Evolutionary conservation across 352 stramenopile genomes (phyloP).

Genomic region (Globisporangium mamillatum): DNA sequence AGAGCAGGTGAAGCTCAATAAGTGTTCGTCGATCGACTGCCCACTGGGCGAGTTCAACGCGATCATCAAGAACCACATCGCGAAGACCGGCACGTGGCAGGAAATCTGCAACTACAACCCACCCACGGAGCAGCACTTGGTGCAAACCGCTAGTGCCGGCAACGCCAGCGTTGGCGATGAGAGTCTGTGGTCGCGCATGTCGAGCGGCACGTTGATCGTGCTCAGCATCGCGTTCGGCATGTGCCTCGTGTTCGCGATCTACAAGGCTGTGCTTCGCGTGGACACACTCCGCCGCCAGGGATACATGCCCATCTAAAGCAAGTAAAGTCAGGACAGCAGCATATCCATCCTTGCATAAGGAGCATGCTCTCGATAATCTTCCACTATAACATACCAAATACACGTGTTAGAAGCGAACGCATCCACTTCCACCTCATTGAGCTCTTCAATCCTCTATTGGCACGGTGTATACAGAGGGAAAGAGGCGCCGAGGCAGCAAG

Average conservation of each 20-base stretch:
- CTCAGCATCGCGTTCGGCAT: slow-evolving; percentile 43
- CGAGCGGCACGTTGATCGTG: slow-evolving; percentile 37
- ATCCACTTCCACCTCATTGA: background rate
- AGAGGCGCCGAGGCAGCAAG: too few species aligned
- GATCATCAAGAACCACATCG: slow-evolving; percentile 71
- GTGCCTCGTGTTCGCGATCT: slow-evolving; percentile 45
- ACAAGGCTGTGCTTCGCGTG: slow-evolving; percentile 51
- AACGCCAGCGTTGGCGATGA: background rate
- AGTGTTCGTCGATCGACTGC: slow-evolving; percentile 73
- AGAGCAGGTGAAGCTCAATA: slow-evolving; percentile 68
- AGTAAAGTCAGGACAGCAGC: background rate
- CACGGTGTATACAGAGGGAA: background rate
- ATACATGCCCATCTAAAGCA: slow-evolving; percentile 41
- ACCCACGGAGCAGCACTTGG: slow-evolving; percentile 21
- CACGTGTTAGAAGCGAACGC: slow-evolving; percentile 5
- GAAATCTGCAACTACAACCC: slow-evolving; percentile 76
- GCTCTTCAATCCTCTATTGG: background rate
- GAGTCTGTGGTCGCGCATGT: slow-evolving; percentile 19
- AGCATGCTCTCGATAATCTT: background rate
- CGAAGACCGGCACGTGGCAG: slow-evolving; percentile 72
- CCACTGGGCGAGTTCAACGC: slow-evolving; percentile 69
- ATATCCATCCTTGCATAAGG: background rate
- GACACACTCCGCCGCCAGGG: slow-evolving; percentile 36
- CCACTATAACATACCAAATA: background rate
- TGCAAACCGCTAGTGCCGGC: slow-evolving; percentile 9